Base-by-base conservation (phyloP, 495 filamentous ascomycete genomes). In the Talaromyces borbonicus region DNA sequence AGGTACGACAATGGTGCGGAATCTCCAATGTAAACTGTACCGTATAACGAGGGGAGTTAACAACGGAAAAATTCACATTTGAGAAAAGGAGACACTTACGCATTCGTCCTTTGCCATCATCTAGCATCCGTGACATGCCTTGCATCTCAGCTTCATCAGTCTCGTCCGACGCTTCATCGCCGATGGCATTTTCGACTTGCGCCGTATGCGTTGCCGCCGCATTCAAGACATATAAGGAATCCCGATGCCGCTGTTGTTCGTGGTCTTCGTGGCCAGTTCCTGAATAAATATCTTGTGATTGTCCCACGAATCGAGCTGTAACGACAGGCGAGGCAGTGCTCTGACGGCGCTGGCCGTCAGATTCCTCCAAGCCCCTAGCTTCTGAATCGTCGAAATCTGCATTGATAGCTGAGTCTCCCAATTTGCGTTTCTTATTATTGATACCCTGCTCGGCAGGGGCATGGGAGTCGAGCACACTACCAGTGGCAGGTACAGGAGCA, bases 1-100 rank as follows among this genome's bases (percentile, higher is more conserved):
- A 88, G 56, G 52, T 83, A 85, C 1, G 83, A 83, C 39, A 87
- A 63, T 33, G 78, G 81, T 1, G 82, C 82, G 0, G 83, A 81
- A 52, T 88, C 82, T 22, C 83, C 84, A 48, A 88, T 73, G 51
- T 87, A 88, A 11, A 46, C 43, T 46, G n/a, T n/a, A n/a, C n/a
- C n/a, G n/a, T n/a, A n/a, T n/a, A n/a, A n/a, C n/a, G n/a, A n/a
- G n/a, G n/a, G n/a, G n/a, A n/a, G 32, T 43, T 25, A 27, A 14
- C 14, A 6, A 45, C 1, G 26, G 20, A 8, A 20, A 29, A 27
- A 12, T 22, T n/a, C 3, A 1, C 15, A 2, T 41, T 38, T 20
- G n/a, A 19, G 15, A n/a, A n/a, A 16, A 6, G 32, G 22, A 3
- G 7, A 14, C 14, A 42, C 47, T 5, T 43, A 41, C 37, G 62